Evolutionary conservation across 805 yeast species (phyloP).

Genomic region (Saccharomyces kudriavzevii): DNA sequence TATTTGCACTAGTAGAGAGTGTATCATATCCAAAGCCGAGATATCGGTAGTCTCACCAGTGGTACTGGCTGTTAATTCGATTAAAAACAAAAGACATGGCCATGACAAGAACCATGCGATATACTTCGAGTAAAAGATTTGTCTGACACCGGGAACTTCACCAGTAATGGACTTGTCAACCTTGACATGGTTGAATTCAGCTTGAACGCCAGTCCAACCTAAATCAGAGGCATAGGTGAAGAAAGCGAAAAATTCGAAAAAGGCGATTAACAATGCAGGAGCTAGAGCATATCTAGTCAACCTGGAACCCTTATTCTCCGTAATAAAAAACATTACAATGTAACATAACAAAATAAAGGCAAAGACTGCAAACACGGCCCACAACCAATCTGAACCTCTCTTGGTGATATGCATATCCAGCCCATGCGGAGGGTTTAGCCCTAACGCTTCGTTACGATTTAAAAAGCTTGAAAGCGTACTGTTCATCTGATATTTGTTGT

Average conservation of each 20-base stretch:
- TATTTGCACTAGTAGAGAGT: slow-evolving; percentile 35
- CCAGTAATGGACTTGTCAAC: slow-evolving; percentile 19
- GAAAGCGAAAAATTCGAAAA: slow-evolving; percentile 34
- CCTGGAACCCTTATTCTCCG: slow-evolving; percentile 8
- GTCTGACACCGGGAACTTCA: slow-evolving; percentile 30
- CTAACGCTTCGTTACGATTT: slow-evolving; percentile 33
- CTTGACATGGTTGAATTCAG: slow-evolving; percentile 35
- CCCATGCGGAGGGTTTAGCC: slow-evolving; percentile 36
- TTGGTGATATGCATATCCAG: slow-evolving; percentile 45
- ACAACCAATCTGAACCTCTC: slow-evolving; percentile 61
- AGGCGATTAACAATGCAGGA: slow-evolving; percentile 31
- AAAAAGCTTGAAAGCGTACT: neutral
- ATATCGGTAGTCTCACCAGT: slow-evolving; percentile 4
- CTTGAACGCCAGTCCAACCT: slow-evolving; percentile 36
- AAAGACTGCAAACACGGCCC: slow-evolving; percentile 46
- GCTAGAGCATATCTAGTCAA: slow-evolving; percentile 14
- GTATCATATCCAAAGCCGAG: slow-evolving; percentile 11
- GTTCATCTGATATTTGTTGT: neutral
- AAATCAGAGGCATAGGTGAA: slow-evolving; percentile 41
- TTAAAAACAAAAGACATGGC: slow-evolving; percentile 34
- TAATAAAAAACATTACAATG: slow-evolving; percentile 9
- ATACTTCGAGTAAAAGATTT: slow-evolving; percentile 38
- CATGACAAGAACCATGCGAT: slow-evolving; percentile 41
- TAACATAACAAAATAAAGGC: slow-evolving; percentile 8
- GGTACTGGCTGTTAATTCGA: slow-evolving; percentile 14